A percentile compares a stretch with the other conserved stretches of the same genome.
These are phyloP conservation scores for Apocynum venetum DNA, from an alignment of 257 asterid genomes.

Conservation along the genomic window DNA sequence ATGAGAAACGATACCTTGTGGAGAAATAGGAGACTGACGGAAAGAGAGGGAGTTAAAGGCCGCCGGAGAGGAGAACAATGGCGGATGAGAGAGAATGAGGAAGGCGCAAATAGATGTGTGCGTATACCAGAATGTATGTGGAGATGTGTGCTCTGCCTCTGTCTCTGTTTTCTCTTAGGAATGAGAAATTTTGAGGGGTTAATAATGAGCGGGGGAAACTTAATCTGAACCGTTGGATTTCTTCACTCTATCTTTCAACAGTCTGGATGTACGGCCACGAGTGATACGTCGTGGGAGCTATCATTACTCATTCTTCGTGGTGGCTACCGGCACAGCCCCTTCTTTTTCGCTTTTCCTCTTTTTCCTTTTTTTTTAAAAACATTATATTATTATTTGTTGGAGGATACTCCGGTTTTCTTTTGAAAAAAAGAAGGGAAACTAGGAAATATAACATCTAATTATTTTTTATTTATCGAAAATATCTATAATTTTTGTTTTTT, in stretches of 20 bases:
- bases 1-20: slow-evolving; percentile 1
- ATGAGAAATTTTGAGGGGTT: slow-evolving; percentile 11
- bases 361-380: background rate
- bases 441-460: too few species aligned
- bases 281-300: slow-evolving; percentile 26
- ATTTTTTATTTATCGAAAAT: too few species aligned
- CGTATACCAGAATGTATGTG: background rate
- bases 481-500: too few species aligned
- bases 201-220: slow-evolving; percentile 20
- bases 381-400: background rate
- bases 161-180: background rate
- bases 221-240: slow-evolving; percentile 22
- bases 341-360: slow-evolving; percentile 25
- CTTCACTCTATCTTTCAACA: background rate
- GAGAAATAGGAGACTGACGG: background rate
- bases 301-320: slow-evolving; percentile 23
- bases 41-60: background rate
- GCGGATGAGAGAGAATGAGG: background rate
- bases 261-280: slow-evolving; percentile 24
- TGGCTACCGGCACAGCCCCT: slow-evolving; percentile 16
- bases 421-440: too few species aligned
- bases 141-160: background rate
- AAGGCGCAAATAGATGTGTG: background rate
- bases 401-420: background rate
- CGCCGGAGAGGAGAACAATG: background rate